These are phyloP conservation scores for Amanita subjunquillea DNA, from an alignment of 768 basidiomycete genomes.

Conservation along the genomic window DNA sequence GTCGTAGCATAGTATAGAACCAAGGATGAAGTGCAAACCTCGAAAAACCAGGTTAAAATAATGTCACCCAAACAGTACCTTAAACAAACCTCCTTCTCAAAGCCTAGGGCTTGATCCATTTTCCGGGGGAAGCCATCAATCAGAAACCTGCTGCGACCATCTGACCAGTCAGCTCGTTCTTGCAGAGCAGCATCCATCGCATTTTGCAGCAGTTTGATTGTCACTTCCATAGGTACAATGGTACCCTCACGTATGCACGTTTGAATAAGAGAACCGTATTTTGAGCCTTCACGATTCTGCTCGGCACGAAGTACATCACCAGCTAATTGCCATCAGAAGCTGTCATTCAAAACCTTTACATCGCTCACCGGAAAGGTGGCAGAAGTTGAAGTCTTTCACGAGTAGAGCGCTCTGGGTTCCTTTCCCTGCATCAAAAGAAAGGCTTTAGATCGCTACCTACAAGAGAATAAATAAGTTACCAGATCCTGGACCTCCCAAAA, in stretches of 20 bases:
- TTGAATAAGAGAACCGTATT: conserved; percentile 77
- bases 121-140: conserved; percentile 97
- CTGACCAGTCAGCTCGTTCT: conserved; percentile 48
- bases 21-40: conserved; percentile 75
- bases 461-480: conserved; percentile 34
- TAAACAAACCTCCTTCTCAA: conserved; percentile 63
- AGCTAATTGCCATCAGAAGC: conserved; percentile 33
- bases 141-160: conserved; percentile 77
- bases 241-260: conserved; percentile 83
- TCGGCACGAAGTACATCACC: conserved; percentile 97
- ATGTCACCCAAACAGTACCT: conserved; percentile 11
- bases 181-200: conserved; percentile 67
- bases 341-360: background rate
- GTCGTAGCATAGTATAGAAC: conserved; percentile 85
- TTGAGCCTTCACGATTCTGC: conserved; percentile 76
- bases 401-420: conserved; percentile 89
- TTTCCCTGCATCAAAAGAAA: conserved; percentile 51
- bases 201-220: conserved; percentile 88
- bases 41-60: background rate
- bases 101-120: conserved; percentile 94
- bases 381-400: conserved; percentile 78
- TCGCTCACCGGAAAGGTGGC: conserved; percentile 79
- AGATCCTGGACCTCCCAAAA: conserved; percentile 94
- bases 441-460: background rate
- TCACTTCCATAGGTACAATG: conserved; percentile 96